These are phyloP conservation scores for Globisporangium polare DNA, from an alignment of 352 stramenopile species.

Conservation along the genomic window DNA sequence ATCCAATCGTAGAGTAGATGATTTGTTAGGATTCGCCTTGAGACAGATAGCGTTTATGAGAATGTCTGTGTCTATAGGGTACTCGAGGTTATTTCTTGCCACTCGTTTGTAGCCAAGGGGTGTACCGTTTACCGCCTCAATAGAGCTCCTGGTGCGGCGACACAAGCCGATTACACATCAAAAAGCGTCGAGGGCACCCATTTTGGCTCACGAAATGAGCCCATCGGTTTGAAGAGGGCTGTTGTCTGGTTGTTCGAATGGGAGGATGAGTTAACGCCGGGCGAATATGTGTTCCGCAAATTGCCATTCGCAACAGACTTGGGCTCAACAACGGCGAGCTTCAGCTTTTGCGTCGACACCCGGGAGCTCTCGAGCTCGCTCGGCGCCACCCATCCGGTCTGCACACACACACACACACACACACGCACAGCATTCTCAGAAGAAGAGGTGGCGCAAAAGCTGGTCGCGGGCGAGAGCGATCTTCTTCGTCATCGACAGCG, in stretches of 20 bases:
- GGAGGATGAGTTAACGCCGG: conserved; percentile 14
- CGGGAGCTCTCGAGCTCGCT: neutral
- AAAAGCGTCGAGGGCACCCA: neutral
- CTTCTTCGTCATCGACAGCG: conserved; percentile 4
- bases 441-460: neutral
- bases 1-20: too few species aligned
- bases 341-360: conserved; percentile 4
- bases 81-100: too few species aligned
- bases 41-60: too few species aligned
- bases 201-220: neutral
- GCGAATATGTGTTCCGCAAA: neutral
- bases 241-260: neutral
- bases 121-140: neutral
- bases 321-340: neutral
- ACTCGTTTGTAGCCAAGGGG: too few species aligned
- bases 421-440: conserved; percentile 1
- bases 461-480: conserved; percentile 5
- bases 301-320: neutral
- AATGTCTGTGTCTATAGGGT: too few species aligned
- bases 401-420: neutral
- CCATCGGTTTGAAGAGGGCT: neutral
- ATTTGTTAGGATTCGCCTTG: too few species aligned
- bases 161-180: neutral
- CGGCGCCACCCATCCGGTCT: neutral
- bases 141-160: neutral